phyloP scores from a whole-genome alignment of 2,329 filamentous ascomycete species.

The Sarocladiaceae sp. region DNA sequence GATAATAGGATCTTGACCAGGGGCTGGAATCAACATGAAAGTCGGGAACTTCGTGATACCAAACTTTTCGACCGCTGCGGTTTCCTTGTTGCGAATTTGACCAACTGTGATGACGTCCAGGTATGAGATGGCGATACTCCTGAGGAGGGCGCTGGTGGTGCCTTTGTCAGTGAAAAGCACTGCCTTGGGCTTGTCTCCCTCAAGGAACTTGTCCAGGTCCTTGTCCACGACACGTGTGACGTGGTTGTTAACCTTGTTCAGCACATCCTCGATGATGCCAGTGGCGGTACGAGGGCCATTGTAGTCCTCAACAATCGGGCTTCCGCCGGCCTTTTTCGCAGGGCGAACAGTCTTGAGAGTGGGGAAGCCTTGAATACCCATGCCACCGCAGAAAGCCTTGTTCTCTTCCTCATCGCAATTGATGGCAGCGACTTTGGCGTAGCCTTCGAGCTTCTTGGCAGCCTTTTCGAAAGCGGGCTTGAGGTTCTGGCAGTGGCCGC shows the following conservation, averaged over 20 bases:
- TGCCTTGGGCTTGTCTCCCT: slow-evolving; percentile 71
- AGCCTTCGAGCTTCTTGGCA: slow-evolving; percentile 80
- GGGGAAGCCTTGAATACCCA: slow-evolving; percentile 92
- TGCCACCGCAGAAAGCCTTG: slow-evolving; percentile 77
- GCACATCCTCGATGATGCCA: slow-evolving; percentile 79
- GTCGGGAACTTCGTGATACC: slow-evolving; percentile 75
- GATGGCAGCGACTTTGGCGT: slow-evolving; percentile 90
- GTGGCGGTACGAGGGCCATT: slow-evolving; percentile 79
- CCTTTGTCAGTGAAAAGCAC: slow-evolving; percentile 94
- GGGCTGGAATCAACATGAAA: slow-evolving; percentile 73
- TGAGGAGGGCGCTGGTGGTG: slow-evolving; percentile 75
- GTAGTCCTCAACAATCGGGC: slow-evolving; percentile 86
- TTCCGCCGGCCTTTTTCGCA: slow-evolving; percentile 68
- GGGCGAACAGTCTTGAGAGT: slow-evolving; percentile 92
- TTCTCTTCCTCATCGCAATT: slow-evolving; percentile 94
- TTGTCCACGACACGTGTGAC: slow-evolving; percentile 79
- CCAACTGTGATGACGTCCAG: slow-evolving; percentile 73
- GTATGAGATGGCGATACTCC: slow-evolving; percentile 87
- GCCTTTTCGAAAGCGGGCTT: slow-evolving; percentile 95
- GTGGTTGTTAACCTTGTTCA: slow-evolving; percentile 86
- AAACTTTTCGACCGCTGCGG: slow-evolving; percentile 66
- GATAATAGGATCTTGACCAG: slow-evolving; percentile 61
- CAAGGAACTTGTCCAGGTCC: slow-evolving; percentile 71
- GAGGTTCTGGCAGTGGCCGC: slow-evolving; percentile 93
- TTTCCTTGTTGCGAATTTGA: slow-evolving; percentile 81